Evolutionary conservation across 108 stramenopile species (phyloP).

Genomic region (Hondaea fermentalgiana): DNA sequence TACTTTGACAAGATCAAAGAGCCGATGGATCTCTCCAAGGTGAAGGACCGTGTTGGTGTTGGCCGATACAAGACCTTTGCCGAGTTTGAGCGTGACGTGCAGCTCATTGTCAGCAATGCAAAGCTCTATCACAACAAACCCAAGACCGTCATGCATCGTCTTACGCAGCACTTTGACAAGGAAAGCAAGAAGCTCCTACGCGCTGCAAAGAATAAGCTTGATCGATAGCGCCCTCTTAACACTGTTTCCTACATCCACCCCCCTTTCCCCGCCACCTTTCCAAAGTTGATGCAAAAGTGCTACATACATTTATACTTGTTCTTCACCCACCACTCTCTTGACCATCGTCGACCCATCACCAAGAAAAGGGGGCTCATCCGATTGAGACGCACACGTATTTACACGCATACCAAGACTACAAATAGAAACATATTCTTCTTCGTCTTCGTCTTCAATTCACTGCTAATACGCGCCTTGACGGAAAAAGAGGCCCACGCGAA

Average conservation of each 20-base stretch:
- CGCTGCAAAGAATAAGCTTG: neutral
- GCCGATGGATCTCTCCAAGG: neutral
- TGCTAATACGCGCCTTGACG: too few relatives aligned
- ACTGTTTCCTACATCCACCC: too few relatives aligned
- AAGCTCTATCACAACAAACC: neutral
- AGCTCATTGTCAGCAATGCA: neutral
- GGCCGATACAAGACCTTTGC: neutral
- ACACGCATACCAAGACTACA: too few relatives aligned
- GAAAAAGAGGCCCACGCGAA: neutral
- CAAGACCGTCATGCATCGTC: neutral
- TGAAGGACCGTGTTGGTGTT: neutral
- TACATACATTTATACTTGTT: too few relatives aligned
- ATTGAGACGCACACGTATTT: too few relatives aligned
- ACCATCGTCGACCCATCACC: too few relatives aligned
- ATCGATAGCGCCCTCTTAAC: neutral
- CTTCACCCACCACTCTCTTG: too few relatives aligned
- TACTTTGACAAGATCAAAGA: neutral
- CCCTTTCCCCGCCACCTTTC: too few relatives aligned
- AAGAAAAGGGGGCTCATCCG: too few relatives aligned
- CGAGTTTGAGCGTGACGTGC: neutral
- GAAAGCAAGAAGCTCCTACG: neutral
- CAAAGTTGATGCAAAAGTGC: too few relatives aligned
- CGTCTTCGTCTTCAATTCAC: too few relatives aligned
- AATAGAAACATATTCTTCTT: too few relatives aligned
- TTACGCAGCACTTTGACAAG: neutral